Base-by-base conservation (phyloP, 306 rosid genomes). In the Hippophae tibetana region DNA sequence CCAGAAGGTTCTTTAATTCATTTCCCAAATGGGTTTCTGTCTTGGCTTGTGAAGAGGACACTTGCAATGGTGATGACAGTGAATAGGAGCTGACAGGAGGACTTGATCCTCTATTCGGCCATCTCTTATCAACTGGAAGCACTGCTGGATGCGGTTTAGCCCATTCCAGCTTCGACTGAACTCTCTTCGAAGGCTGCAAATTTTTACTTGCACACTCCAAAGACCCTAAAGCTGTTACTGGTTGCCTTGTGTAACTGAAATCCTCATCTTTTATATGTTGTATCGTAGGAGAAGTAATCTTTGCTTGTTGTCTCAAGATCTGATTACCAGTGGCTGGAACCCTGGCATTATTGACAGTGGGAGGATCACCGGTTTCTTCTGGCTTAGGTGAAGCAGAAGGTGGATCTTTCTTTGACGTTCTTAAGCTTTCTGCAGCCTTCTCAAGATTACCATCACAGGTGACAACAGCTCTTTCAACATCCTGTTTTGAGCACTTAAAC, bases 391-490 rank as follows among this genome's bases (percentile, higher is more conserved):
- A 79, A 57, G 79, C 83, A 12, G 82, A 69, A 44, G 80, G 76
- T 7, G 82, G 75, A 47, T 88, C 90, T 42, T 75, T 81, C 82
- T 80, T 93, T 58, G 64, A 41, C 13, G 70, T 75, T 75, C 87
- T 84, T 76, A 93, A 77, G 76, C 73, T 66, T 72, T 84, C 90
- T 7, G 84, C 90, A 56, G 94, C 86, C 78, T 84, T 82, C 63
- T 89, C 87, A 71, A 88, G 89, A 77, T 93, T 95, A 66, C 99
- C 99, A 62, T 88, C 95, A 74, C 78, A 78, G 48, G 79, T 46
- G 61, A 93, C 97, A 47, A 93, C 44, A 51, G 82, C 94, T 84
- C 95, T 88, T 77, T 93, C 99, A 68, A 93, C 95, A 69, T 93
- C 99, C 73, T 86, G 99, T 72, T 79, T 93, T 13, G 94, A 82